A percentile compares a stretch with the other conserved stretches of the same genome.
Evolutionary conservation across 768 basidiomycete genomes (phyloP).

Genomic region (Boletus patriciae): DNA sequence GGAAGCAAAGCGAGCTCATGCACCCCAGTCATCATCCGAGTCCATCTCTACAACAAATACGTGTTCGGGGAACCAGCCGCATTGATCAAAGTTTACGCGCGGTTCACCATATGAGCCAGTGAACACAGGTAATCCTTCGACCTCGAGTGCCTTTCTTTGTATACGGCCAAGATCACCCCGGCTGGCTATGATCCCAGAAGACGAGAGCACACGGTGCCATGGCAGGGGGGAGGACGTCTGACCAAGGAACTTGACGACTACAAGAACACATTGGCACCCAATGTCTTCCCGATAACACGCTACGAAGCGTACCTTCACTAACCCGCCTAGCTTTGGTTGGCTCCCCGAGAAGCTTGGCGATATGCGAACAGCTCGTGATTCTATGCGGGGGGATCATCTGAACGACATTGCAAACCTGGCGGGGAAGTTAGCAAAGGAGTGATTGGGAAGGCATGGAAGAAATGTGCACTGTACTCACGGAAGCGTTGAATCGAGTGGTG

Average conservation of each 20-base stretch:
- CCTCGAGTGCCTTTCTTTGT: constrained; percentile 66
- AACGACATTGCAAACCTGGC: constrained; percentile 66
- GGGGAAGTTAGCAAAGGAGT: not conserved
- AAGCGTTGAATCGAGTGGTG: constrained; percentile 19
- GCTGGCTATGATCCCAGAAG: constrained; percentile 69
- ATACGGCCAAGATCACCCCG: constrained; percentile 68
- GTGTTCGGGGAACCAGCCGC: constrained; percentile 63
- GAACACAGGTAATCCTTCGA: constrained; percentile 72
- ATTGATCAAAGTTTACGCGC: constrained; percentile 52
- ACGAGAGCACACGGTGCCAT: constrained; percentile 74
- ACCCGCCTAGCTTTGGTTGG: constrained; percentile 74
- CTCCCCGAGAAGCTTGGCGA: constrained; percentile 76
- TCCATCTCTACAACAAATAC: constrained; percentile 6
- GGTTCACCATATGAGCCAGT: constrained; percentile 51
- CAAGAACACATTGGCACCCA: not conserved
- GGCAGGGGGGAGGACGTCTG: constrained; percentile 63
- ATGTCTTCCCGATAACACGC: not conserved
- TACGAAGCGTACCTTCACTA: constrained; percentile 59
- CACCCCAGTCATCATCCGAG: constrained; percentile 24
- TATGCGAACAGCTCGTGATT: constrained; percentile 76
- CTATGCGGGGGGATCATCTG: constrained; percentile 62
- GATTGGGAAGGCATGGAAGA: not conserved
- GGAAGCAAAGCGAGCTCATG: constrained; percentile 2
- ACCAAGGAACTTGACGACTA: constrained; percentile 72
- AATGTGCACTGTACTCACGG: constrained; percentile 1